Evolutionary conservation across 164 flowering plant species (phyloP).

Genomic region (Berberis vulgaris): DNA sequence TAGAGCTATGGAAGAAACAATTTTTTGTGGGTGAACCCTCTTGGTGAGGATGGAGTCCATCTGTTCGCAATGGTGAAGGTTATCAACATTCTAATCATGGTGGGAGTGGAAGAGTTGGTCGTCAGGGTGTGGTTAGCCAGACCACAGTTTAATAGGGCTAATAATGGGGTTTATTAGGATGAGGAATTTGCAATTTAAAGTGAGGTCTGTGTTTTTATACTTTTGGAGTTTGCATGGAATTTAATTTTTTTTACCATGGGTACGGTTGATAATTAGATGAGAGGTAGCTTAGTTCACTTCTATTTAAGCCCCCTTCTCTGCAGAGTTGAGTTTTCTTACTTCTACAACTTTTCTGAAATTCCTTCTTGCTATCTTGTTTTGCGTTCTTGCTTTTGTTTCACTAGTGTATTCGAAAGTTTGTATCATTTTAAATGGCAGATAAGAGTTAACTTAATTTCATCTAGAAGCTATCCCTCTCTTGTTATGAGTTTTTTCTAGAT

Average conservation of each 20-base stretch:
- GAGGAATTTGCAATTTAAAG: slow-evolving; percentile 16
- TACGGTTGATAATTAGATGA: slow-evolving; percentile 3
- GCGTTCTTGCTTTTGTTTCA: too few relatives aligned
- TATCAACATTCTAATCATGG: slow-evolving; percentile 42
- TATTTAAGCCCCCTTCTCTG: too few relatives aligned
- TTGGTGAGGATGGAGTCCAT: slow-evolving; percentile 41
- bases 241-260: slow-evolving; percentile 5
- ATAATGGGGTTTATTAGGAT: slow-evolving; percentile 11
- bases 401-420: too few relatives aligned
- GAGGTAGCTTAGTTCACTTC: neutral
- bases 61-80: slow-evolving; percentile 33
- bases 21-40: slow-evolving; percentile 45
- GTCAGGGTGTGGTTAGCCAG: slow-evolving; percentile 23
- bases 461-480: too few relatives aligned
- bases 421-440: too few relatives aligned
- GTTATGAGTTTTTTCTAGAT: too few relatives aligned
- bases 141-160: slow-evolving; percentile 15
- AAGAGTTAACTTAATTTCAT: too few relatives aligned
- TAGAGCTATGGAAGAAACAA: slow-evolving; percentile 52
- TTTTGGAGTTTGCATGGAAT: slow-evolving; percentile 11
- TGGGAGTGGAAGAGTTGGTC: slow-evolving; percentile 44
- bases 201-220: slow-evolving; percentile 10
- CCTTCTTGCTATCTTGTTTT: too few relatives aligned
- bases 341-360: too few relatives aligned
- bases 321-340: too few relatives aligned